phyloP scores from a whole-genome alignment of 768 basidiomycete species.

The Termitomyces sp. region DNA sequence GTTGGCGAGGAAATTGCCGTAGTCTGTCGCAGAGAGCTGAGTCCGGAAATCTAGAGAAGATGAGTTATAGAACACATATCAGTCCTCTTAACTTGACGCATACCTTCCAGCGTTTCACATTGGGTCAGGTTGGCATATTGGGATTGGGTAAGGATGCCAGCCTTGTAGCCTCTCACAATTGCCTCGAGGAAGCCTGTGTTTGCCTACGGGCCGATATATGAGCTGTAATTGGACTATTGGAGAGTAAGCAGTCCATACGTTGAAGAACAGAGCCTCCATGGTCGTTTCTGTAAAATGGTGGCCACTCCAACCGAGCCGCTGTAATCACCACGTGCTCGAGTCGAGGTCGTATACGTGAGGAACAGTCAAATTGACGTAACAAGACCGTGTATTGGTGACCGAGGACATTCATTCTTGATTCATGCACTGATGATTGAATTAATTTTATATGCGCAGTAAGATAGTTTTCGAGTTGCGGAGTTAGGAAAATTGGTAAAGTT shows the following conservation, averaged over 20 bases:
- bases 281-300: constrained; percentile 8
- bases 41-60: constrained; percentile 79
- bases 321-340: background rate
- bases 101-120: constrained; percentile 96
- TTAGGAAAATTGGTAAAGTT: background rate
- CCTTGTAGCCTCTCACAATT: constrained; percentile 88
- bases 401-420: constrained; percentile 35
- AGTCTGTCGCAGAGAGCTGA: constrained; percentile 94
- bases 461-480: too few species aligned
- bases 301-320: background rate
- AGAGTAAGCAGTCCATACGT: constrained; percentile 41
- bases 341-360: background rate
- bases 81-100: constrained; percentile 10
- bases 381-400: too few species aligned
- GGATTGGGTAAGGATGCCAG: constrained; percentile 81
- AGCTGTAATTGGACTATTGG: background rate
- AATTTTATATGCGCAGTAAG: too few species aligned
- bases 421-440: constrained; percentile 24
- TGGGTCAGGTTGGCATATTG: constrained; percentile 94
- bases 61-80: background rate
- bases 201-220: constrained; percentile 37
- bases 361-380: too few species aligned
- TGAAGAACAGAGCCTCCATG: constrained; percentile 91
- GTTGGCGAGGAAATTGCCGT: constrained; percentile 96
- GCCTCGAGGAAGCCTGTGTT: constrained; percentile 75